Conservation (phyloP, 306 rosid genomes). For the Rosa multiflora region DNA sequence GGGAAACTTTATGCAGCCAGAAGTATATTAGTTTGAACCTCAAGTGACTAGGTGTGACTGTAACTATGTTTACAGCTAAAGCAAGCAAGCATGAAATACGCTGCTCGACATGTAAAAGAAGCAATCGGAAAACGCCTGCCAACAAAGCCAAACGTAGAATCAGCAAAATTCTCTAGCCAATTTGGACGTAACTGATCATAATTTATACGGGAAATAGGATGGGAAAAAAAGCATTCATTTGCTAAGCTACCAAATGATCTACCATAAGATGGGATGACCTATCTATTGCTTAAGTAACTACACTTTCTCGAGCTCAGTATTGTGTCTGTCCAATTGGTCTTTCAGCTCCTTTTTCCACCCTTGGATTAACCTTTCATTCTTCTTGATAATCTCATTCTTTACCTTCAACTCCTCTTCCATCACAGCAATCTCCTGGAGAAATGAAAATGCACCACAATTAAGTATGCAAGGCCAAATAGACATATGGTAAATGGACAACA, state of each 20-base stretch:
- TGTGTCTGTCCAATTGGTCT: constrained; percentile 70
- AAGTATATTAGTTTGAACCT: background rate
- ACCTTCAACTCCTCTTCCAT: constrained; percentile 77
- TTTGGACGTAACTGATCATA: background rate
- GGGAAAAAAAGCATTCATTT: background rate
- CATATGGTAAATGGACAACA: background rate
- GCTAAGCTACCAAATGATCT: background rate
- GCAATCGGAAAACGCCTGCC: background rate
- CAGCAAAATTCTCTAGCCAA: background rate
- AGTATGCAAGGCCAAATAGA: background rate
- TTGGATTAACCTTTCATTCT: constrained; percentile 66
- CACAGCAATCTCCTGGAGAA: constrained; percentile 65
- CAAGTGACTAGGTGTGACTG: background rate
- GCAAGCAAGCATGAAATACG: background rate
- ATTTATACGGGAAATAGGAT: background rate
- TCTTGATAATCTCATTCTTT: constrained; percentile 61
- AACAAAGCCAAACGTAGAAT: background rate
- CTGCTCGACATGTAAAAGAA: background rate
- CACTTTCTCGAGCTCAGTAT: constrained; percentile 71
- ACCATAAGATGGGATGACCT: too few relatives aligned
- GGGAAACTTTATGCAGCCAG: background rate
- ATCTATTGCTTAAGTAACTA: constrained; percentile 19
- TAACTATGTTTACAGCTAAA: background rate
- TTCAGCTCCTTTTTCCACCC: constrained; percentile 78
- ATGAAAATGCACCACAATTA: background rate